phyloP scores from a whole-genome alignment of 2,329 filamentous ascomycete species.

The Epichloe scottii region DNA sequence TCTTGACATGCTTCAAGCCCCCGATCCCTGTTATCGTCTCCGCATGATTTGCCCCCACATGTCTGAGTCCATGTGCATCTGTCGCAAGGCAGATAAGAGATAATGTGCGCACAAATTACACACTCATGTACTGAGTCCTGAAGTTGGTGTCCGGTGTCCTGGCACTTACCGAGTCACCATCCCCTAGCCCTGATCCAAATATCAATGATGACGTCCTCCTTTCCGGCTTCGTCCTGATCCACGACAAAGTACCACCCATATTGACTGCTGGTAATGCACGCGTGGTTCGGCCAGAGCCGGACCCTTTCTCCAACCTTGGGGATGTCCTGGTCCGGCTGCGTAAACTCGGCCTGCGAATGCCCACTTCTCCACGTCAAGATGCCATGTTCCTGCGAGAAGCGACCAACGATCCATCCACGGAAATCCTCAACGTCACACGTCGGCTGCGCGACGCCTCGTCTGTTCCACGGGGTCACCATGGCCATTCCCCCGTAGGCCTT shows the following conservation, averaged over 20 bases:
- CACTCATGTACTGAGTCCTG: too few species aligned
- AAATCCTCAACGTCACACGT: slow-evolving; percentile 21
- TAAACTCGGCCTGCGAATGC: slow-evolving; percentile 17
- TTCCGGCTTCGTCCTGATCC: slow-evolving; percentile 43
- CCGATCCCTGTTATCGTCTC: too few species aligned
- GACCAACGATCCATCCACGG: slow-evolving; percentile 54
- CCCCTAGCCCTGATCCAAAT: slow-evolving; percentile 41
- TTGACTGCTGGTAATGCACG: slow-evolving; percentile 61
- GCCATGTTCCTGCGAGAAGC: slow-evolving; percentile 69
- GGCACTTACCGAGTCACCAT: slow-evolving; percentile 8
- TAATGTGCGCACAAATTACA: too few species aligned
- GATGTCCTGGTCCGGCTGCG: slow-evolving; percentile 14
- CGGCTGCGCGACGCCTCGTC: slow-evolving; percentile 19
- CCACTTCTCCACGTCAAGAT: slow-evolving; percentile 45
- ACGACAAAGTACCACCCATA: slow-evolving; percentile 65
- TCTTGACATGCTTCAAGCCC: too few species aligned
- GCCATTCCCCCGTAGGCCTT: slow-evolving; percentile 62
- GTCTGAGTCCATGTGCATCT: too few species aligned
- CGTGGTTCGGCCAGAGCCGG: slow-evolving; percentile 67
- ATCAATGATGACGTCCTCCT: slow-evolving; percentile 54
- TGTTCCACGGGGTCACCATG: slow-evolving; percentile 47
- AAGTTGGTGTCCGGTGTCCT: too few species aligned
- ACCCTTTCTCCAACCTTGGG: slow-evolving; percentile 52
- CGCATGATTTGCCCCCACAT: too few species aligned
- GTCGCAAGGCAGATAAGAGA: too few species aligned